Evolutionary conservation across 164 flowering plant genomes (phyloP), one percentile per base, ranked within the genome.

Genomic region (Dillenia turbinata): DNA sequence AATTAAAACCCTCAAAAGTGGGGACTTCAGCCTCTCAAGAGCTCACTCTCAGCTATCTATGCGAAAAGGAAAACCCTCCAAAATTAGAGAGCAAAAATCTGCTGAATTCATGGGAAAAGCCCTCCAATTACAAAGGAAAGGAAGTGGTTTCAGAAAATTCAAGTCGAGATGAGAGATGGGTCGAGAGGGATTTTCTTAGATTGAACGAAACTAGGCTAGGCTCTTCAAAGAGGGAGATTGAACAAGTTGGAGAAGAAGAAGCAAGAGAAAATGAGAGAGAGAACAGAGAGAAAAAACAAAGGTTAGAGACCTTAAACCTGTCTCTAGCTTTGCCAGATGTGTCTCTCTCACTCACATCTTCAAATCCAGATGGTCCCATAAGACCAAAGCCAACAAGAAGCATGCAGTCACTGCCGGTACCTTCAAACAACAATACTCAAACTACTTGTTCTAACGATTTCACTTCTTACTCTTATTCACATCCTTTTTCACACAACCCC

Each of bases 161-260:
- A 0, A 72, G 64, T 50, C 74, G 72, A 15, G 83, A 78, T 40
- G 76, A 78, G 24, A 73, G 78, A 64, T 85, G 87, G 83, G 85
- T 91, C 0, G 99, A 86, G 77, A 86, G 99, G 51, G 99, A 94
- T 84, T 94, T 94, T 72, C 69, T 94, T 73, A 84, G 76, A 55
- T 62, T 94, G 73, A 81, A 67, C 53, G 90, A 79, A 56, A 70
- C 49, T 53, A 67, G 73, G 52, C 75, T 57, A 45, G 74, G 67
- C 64, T 77, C 78, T 4, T 69, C 82, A 7, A 89, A 85, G 66
- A 49, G 85, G 55, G 78, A 73, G 52, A 54, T 57, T 12, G 79
- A 64, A 14, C 73, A 63, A 40, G 74, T 63, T 13, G 81, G 67
- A 3, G 92, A 82, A 52, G 52, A 45, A 10, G 83, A 77, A 26